A percentile compares a stretch with the other conserved stretches of the same genome.
Conservation (phyloP, 2,329 filamentous ascomycete species). For the Talaromyces verruculosus region DNA sequence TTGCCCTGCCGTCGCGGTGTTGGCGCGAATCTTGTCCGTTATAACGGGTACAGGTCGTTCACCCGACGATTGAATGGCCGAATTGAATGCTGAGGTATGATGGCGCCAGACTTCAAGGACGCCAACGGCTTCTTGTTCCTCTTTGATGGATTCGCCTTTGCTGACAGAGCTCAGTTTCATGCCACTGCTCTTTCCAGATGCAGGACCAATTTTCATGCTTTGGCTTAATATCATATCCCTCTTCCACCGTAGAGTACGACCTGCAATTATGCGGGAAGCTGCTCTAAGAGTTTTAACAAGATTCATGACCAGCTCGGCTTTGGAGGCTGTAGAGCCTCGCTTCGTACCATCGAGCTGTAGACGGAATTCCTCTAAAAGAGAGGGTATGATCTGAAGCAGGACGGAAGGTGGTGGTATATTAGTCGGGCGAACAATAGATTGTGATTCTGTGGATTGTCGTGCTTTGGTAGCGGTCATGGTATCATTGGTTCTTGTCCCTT, state of each 20-base stretch:
- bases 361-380: constrained; percentile 66
- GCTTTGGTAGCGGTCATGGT: constrained; percentile 5
- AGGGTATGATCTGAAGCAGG: constrained; percentile 72
- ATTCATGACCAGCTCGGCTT: constrained; percentile 26
- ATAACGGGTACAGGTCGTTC: constrained; percentile 64
- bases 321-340: constrained; percentile 51
- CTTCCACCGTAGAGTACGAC: constrained; percentile 85
- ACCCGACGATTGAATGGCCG: constrained; percentile 50
- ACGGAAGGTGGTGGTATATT: constrained; percentile 89
- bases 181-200: constrained; percentile 68
- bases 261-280: constrained; percentile 77
- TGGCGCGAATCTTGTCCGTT: constrained; percentile 65
- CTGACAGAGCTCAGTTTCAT: constrained; percentile 92
- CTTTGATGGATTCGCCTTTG: constrained; percentile 75
- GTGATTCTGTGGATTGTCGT: constrained; percentile 7
- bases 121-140: constrained; percentile 81
- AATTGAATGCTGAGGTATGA: constrained; percentile 71
- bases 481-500: neutral
- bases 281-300: constrained; percentile 49
- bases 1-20: constrained; percentile 60
- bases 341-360: constrained; percentile 65
- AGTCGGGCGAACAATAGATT: constrained; percentile 60
- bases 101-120: constrained; percentile 72
- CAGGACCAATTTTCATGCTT: constrained; percentile 79
- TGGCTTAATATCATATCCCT: constrained; percentile 81